A percentile compares a stretch with the other conserved stretches of the same genome.
Conservation (phyloP, 2,329 filamentous ascomycete genomes). For the Penicillium sp. region DNA sequence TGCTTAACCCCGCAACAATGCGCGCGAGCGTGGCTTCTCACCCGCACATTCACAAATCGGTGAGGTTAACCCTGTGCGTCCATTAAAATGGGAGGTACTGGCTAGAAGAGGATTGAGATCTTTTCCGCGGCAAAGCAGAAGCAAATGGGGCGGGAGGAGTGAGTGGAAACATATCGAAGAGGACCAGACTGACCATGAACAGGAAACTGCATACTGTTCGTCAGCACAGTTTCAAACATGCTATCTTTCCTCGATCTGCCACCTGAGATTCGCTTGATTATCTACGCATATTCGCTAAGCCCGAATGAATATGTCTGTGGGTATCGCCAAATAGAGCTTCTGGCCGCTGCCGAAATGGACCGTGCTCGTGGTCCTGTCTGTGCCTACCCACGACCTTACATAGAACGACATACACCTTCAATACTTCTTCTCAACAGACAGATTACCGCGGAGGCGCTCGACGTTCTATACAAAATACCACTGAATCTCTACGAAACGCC, state of each 20-base stretch:
- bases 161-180: not conserved
- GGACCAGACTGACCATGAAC: not conserved
- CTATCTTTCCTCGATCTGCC: conserved; percentile 14
- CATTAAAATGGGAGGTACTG: not conserved
- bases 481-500: conserved; percentile 10
- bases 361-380: conserved; percentile 14
- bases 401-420: conserved; percentile 10
- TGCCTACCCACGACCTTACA: conserved; percentile 6
- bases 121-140: not conserved
- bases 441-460: conserved; percentile 11
- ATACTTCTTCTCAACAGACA: conserved; percentile 14
- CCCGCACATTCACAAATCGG: not conserved
- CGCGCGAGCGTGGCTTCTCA: not conserved
- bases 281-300: conserved; percentile 13
- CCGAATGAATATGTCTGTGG: conserved; percentile 16
- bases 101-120: conserved; percentile 1
- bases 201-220: not conserved
- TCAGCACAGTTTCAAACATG: conserved; percentile 4
- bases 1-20: conserved; percentile 3
- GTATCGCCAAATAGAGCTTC: conserved; percentile 12
- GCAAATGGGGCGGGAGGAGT: not conserved
- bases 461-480: conserved; percentile 12
- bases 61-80: not conserved
- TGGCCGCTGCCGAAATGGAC: conserved; percentile 14
- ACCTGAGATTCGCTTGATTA: conserved; percentile 14